A percentile compares a stretch with the other conserved stretches of the same genome.
Conservation (phyloP, 2,329 filamentous ascomycete genomes). For the Colletotrichum horii region DNA sequence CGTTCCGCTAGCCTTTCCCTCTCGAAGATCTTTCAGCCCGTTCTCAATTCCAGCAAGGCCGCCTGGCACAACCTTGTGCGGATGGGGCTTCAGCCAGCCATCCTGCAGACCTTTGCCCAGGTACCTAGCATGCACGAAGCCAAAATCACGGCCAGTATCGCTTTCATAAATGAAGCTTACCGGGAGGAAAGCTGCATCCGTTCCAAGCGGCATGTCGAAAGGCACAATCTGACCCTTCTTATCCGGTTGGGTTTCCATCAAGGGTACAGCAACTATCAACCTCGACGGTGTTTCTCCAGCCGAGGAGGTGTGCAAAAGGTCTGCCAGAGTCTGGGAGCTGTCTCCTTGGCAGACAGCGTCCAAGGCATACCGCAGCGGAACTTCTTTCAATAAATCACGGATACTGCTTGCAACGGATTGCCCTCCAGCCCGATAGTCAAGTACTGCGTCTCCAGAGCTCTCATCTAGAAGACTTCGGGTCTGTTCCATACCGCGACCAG, state of each 20-base stretch:
- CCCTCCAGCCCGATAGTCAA: conserved; percentile 24
- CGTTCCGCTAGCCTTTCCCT: background rate
- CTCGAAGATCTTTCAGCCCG: background rate
- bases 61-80: background rate
- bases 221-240: background rate
- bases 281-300: background rate
- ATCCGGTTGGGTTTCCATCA: background rate
- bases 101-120: background rate
- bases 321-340: background rate
- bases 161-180: background rate
- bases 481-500: conserved; percentile 40
- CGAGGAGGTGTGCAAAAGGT: background rate
- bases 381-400: background rate
- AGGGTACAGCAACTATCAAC: background rate
- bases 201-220: background rate
- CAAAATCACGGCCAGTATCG: background rate
- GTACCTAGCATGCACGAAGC: background rate
- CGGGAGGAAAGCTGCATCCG: background rate
- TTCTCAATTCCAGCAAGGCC: background rate
- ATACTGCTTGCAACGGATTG: background rate
- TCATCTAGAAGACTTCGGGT: conserved; percentile 21
- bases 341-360: background rate
- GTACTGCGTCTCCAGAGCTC: conserved; percentile 22
- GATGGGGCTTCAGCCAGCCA: background rate
- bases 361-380: background rate